Percentiles rank a stretch among this genome's conserved stretches.
Conservation (phyloP, 139 green algal genomes). For the Coccomyxa sp. region DNA sequence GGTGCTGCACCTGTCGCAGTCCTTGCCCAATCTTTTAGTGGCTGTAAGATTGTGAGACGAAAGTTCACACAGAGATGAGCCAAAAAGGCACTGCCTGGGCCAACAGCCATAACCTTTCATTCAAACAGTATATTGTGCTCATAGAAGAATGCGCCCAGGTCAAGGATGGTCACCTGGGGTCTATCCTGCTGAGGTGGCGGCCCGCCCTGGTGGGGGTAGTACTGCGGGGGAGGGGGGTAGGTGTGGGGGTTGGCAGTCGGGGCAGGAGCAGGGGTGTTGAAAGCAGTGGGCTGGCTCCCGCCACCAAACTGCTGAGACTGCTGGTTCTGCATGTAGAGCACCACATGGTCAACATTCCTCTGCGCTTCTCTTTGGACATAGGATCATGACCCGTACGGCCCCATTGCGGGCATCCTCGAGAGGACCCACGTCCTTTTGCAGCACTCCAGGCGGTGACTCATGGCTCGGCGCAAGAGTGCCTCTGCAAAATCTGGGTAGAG, state of each 20-base stretch:
- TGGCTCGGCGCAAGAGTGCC: neutral
- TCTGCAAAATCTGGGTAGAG: neutral
- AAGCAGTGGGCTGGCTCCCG: neutral
- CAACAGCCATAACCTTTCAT: neutral
- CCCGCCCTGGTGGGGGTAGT: slow-evolving; percentile 10
- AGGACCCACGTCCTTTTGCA: neutral
- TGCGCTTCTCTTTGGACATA: neutral
- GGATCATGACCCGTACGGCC: no score
- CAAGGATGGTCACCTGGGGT: neutral
- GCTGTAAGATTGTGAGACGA: no score
- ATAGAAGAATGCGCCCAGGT: neutral
- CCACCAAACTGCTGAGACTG: neutral
- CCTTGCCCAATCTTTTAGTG: no score
- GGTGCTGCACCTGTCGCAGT: no score
- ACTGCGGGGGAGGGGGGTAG: neutral
- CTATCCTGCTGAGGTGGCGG: neutral
- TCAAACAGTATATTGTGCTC: neutral
- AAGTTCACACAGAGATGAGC: no score
- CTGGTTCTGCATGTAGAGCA: neutral
- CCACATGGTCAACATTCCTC: neutral
- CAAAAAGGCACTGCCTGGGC: neutral
- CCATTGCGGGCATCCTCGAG: neutral
- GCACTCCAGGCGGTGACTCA: no score
- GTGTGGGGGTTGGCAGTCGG: no score
- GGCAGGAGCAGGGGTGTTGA: neutral